Percentiles rank a stretch among this genome's conserved stretches.
phyloP scores from a whole-genome alignment of 352 stramenopile species.

The Thraustochytrium striatum region DNA sequence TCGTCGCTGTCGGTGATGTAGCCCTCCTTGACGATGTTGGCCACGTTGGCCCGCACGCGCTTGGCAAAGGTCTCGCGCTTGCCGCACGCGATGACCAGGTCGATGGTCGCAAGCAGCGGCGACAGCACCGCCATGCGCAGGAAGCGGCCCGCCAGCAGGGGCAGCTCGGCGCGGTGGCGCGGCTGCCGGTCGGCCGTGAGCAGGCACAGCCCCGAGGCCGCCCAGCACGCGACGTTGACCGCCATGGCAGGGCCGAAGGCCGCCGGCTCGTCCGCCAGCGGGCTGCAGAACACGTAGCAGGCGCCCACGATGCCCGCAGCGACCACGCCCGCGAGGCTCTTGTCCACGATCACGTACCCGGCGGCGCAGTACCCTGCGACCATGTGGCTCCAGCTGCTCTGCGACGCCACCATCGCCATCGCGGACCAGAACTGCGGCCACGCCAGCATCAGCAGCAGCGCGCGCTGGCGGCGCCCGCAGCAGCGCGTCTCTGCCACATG shows the following conservation, averaged over 20 bases:
- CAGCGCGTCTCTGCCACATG: not conserved
- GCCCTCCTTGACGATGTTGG: not conserved
- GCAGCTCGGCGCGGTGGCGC: not conserved
- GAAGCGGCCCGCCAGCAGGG: not conserved
- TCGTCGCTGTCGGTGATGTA: too few species aligned
- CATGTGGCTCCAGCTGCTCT: not conserved
- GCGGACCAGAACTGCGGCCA: slow-evolving; percentile 32
- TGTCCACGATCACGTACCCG: slow-evolving; percentile 26
- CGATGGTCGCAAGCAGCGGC: slow-evolving; percentile 25
- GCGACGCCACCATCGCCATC: not conserved
- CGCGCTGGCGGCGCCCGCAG: not conserved
- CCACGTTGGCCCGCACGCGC: slow-evolving; percentile 3
- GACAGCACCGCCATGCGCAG: slow-evolving; percentile 21
- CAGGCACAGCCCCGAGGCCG: not conserved
- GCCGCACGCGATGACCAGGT: slow-evolving; percentile 12
- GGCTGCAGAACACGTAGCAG: not conserved
- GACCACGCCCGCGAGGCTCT: not conserved
- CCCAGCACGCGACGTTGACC: slow-evolving; percentile 21
- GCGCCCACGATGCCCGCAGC: not conserved
- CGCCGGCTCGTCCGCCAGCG: not conserved
- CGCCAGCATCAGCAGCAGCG: slow-evolving; percentile 1
- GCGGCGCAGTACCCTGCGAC: slow-evolving; percentile 16
- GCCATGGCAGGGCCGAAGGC: not conserved
- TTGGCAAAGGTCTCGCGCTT: slow-evolving; percentile 15
- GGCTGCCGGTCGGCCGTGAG: not conserved